Conservation (phyloP, 345 rosid genomes). For the Clausena lansium region DNA sequence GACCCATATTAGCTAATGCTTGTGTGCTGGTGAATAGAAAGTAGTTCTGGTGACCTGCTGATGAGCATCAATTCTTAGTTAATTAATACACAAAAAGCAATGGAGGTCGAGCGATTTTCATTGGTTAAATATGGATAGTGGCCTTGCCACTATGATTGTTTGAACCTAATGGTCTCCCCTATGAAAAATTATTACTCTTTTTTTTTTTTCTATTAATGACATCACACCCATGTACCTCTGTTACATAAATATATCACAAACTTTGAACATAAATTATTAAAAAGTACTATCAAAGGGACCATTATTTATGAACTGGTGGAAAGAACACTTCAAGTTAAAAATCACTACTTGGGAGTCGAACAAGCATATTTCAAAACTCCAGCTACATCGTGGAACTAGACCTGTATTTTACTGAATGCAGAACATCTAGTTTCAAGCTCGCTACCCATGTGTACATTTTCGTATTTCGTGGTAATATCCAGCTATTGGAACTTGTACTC, state of each 20-base stretch:
- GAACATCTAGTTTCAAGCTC: not conserved
- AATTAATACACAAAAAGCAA: constrained; percentile 29
- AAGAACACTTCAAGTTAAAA: not conserved
- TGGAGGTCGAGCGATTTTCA: constrained; percentile 14
- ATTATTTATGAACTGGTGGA: not conserved
- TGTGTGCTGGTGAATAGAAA: too few relatives aligned
- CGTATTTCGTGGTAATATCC: too few relatives aligned
- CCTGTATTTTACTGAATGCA: not conserved
- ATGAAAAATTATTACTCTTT: not conserved
- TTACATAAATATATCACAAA: not conserved
- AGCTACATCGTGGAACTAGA: not conserved
- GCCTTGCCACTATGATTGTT: constrained; percentile 32
- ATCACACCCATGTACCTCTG: too few relatives aligned
- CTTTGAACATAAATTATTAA: too few relatives aligned
- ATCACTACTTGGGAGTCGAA: not conserved
- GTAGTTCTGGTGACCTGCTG: not conserved
- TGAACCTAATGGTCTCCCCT: constrained; percentile 27
- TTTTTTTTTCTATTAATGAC: not conserved
- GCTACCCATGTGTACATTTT: not conserved
- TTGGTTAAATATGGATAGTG: constrained; percentile 33
- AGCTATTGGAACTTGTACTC: not conserved
- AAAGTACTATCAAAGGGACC: constrained; percentile 1
- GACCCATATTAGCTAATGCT: constrained; percentile 20
- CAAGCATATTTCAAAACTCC: not conserved
- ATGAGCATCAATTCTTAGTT: not conserved